These are phyloP conservation scores for Mycena metata DNA, from an alignment of 768 basidiomycete species.

Conservation along the genomic window DNA sequence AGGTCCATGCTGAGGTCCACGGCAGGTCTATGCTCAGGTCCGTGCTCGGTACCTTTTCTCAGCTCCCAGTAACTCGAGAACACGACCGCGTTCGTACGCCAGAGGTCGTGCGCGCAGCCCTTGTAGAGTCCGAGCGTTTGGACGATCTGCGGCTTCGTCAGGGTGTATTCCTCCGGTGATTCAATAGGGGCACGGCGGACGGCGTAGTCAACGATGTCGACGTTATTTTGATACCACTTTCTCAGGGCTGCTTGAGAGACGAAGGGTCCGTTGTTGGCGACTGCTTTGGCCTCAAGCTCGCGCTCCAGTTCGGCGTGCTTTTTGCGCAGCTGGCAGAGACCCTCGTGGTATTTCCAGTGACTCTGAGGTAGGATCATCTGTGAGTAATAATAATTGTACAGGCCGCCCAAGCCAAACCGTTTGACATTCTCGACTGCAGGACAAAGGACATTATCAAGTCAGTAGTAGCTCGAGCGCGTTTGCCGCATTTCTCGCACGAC, in stretches of 20 bases:
- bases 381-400: not conserved
- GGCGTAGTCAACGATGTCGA: slow-evolving; percentile 32
- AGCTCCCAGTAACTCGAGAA: too few relatives aligned
- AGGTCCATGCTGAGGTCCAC: too few relatives aligned
- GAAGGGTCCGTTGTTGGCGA: slow-evolving; percentile 6
- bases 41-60: too few relatives aligned
- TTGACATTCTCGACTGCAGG: slow-evolving; percentile 29
- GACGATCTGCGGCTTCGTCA: slow-evolving; percentile 10
- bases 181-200: not conserved
- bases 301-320: slow-evolving; percentile 2
- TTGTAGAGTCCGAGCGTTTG: slow-evolving; percentile 31
- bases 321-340: slow-evolving; percentile 12
- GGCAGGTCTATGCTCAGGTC: too few relatives aligned
- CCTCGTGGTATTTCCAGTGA: slow-evolving; percentile 36
- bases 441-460: not conserved
- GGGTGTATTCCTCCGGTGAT: too few relatives aligned
- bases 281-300: slow-evolving; percentile 4
- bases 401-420: not conserved
- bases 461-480: not conserved
- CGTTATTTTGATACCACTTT: slow-evolving; percentile 35
- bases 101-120: slow-evolving; percentile 18
- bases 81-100: slow-evolving; percentile 29
- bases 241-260: slow-evolving; percentile 28
- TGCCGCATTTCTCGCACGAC: slow-evolving; percentile 30
- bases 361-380: slow-evolving; percentile 15